Evolutionary conservation across 176 grass and related monocot species (phyloP).

Genomic region (Musa schizocarpa): DNA sequence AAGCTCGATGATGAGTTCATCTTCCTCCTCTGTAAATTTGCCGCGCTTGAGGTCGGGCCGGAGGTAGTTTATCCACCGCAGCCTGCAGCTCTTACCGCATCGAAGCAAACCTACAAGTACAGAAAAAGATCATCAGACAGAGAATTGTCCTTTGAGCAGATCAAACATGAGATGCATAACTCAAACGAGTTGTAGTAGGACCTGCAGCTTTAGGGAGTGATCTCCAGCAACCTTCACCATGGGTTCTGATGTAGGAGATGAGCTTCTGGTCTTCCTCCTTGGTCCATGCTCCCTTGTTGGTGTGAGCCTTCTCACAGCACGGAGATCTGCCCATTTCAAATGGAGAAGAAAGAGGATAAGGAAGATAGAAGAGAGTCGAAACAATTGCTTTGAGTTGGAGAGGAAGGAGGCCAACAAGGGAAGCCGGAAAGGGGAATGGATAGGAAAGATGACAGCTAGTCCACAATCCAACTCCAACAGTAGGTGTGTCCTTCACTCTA

Average conservation of each 20-base stretch:
- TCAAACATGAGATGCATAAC: not conserved
- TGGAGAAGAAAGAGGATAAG: not conserved
- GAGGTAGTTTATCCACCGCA: conserved; percentile 98
- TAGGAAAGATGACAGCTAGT: too few relatives aligned
- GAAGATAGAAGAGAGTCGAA: too few relatives aligned
- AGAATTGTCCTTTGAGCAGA: not conserved
- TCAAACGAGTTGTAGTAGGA: not conserved
- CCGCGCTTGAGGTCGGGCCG: conserved; percentile 89
- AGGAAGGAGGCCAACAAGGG: too few relatives aligned
- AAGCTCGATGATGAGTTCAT: conserved; percentile 96
- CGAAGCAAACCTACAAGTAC: conserved; percentile 16
- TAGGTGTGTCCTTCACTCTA: too few relatives aligned
- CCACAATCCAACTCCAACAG: too few relatives aligned
- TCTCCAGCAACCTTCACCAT: not conserved
- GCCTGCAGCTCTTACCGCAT: conserved; percentile 95
- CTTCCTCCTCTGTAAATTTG: conserved; percentile 90
- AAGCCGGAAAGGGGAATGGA: too few relatives aligned
- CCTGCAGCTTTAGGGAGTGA: not conserved
- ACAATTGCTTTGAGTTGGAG: too few relatives aligned
- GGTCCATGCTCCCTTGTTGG: not conserved
- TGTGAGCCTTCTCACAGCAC: not conserved
- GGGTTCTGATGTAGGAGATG: not conserved
- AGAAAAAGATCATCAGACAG: not conserved
- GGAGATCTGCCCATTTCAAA: not conserved
- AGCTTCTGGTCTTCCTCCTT: not conserved